Percentiles rank a stretch among this genome's conserved stretches.
phyloP scores from a whole-genome alignment of 2,329 filamentous ascomycete genomes.

The Clonostachys rhizophaga region DNA sequence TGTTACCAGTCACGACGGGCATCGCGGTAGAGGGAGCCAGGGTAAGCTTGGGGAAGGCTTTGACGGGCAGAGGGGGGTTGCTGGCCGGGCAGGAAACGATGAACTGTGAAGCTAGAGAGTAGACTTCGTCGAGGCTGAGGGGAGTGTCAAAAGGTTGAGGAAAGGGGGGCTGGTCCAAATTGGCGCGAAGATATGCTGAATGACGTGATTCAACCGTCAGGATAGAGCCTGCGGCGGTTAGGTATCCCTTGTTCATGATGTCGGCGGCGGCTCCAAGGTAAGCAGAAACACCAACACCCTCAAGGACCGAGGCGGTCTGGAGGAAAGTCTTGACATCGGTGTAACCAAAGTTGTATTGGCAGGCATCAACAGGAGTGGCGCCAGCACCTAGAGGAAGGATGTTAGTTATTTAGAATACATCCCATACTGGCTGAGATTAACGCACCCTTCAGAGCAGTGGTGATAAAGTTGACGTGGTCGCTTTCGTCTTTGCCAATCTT shows the following conservation, averaged over 20 bases:
- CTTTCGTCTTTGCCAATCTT: conserved; percentile 48
- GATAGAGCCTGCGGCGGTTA: conserved; percentile 58
- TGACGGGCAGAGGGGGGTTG: conserved; percentile 54
- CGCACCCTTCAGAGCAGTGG: conserved; percentile 26
- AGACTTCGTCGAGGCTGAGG: conserved; percentile 53
- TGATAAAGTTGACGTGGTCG: conserved; percentile 54
- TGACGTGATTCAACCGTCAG: conserved; percentile 60
- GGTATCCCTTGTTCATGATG: conserved; percentile 53
- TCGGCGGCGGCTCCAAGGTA: conserved; percentile 59
- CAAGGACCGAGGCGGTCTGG: conserved; percentile 57
- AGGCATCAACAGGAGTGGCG: conserved; percentile 43
- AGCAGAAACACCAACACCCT: conserved; percentile 60
- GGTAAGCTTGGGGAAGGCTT: conserved; percentile 49
- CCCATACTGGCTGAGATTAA: neutral
- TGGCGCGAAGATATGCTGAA: conserved; percentile 51
- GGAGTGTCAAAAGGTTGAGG: conserved; percentile 57
- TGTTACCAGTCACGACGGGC: conserved; percentile 12
- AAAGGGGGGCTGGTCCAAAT: conserved; percentile 44
- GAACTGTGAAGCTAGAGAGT: conserved; percentile 60
- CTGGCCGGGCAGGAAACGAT: conserved; percentile 50
- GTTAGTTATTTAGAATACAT: neutral
- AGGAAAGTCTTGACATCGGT: conserved; percentile 55
- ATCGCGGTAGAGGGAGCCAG: conserved; percentile 12
- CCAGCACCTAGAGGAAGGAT: conserved; percentile 19
- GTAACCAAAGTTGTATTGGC: conserved; percentile 57